A percentile compares a stretch with the other conserved stretches of the same genome.
Conservation (phyloP, 192 early-diverging fungal genomes). For the Linnemannia schmuckeri region DNA sequence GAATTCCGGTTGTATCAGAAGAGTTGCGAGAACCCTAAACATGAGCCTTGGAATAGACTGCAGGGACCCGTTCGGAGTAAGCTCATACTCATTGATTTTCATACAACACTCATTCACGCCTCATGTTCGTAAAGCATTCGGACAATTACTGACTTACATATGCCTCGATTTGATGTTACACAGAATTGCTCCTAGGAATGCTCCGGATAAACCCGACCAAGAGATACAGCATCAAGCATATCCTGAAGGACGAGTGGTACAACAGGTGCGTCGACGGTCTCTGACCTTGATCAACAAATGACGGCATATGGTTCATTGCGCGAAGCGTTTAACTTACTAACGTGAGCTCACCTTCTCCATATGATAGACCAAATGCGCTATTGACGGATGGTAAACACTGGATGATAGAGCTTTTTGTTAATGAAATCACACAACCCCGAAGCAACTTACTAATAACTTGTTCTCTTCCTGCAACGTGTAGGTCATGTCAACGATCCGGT, state of each 20-base stretch:
- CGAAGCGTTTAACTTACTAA: too few relatives aligned
- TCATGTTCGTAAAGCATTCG: background rate
- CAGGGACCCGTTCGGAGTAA: slow-evolving; percentile 59
- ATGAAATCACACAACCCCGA: too few relatives aligned
- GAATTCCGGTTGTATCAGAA: slow-evolving; percentile 68
- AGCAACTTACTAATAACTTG: background rate
- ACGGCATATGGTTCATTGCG: too few relatives aligned
- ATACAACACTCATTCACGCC: background rate
- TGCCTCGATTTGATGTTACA: background rate
- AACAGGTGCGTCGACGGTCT: slow-evolving; percentile 34
- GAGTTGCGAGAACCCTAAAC: slow-evolving; percentile 45
- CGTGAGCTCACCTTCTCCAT: too few relatives aligned
- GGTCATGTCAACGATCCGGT: slow-evolving; percentile 70
- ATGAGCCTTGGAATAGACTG: slow-evolving; percentile 68
- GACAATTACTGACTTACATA: background rate
- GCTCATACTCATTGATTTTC: background rate
- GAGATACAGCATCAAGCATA: slow-evolving; percentile 60
- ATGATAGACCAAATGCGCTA: slow-evolving; percentile 63
- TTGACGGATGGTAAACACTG: slow-evolving; percentile 59
- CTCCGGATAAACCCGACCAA: slow-evolving; percentile 60
- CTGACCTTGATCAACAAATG: background rate
- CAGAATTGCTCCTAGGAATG: slow-evolving; percentile 63
- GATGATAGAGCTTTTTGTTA: background rate
- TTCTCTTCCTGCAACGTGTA: background rate
- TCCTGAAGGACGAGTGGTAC: slow-evolving; percentile 67